Conservation (phyloP, 176 grass and related monocot species). For the Juncus inflexus region DNA sequence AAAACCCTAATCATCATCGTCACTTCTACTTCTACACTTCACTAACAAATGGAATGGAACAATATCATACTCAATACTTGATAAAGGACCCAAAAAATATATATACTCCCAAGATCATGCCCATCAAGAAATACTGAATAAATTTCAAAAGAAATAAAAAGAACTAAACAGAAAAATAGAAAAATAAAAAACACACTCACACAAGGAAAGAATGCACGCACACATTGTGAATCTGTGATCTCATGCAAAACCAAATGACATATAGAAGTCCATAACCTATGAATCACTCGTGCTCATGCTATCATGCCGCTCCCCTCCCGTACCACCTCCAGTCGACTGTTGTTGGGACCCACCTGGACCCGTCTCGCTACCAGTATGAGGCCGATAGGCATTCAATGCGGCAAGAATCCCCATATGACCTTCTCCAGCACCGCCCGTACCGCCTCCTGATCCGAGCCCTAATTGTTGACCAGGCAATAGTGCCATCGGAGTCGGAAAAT, state of each 20-base stretch:
- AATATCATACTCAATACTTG: constrained; percentile 27
- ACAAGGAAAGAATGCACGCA: constrained; percentile 54
- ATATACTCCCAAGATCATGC: constrained; percentile 36
- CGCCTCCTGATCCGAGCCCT: constrained; percentile 42
- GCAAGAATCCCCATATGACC: constrained; percentile 91
- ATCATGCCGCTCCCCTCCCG: constrained; percentile 66
- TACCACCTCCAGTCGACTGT: constrained; percentile 27
- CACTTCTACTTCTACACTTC: constrained; percentile 30
- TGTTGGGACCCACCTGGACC: constrained; percentile 22
- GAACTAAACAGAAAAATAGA: constrained; percentile 31
- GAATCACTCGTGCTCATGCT: constrained; percentile 91
- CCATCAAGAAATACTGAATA: constrained; percentile 17
- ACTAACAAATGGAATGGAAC: constrained; percentile 33
- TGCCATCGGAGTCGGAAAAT: constrained; percentile 82
- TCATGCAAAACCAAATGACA: constrained; percentile 25
- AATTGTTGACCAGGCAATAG: constrained; percentile 77
- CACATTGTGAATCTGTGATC: constrained; percentile 16
- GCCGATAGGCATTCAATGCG: constrained; percentile 75
- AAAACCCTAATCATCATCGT: constrained; percentile 62
- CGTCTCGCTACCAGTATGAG: constrained; percentile 41
- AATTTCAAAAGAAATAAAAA: constrained; percentile 32
- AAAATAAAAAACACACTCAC: constrained; percentile 35
- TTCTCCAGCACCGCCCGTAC: constrained; percentile 31
- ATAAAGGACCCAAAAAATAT: constrained; percentile 29
- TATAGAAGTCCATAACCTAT: constrained; percentile 38